Evolutionary conservation across 2,329 filamentous ascomycete genomes (phyloP).

Genomic region (Aspergillus sp.): DNA sequence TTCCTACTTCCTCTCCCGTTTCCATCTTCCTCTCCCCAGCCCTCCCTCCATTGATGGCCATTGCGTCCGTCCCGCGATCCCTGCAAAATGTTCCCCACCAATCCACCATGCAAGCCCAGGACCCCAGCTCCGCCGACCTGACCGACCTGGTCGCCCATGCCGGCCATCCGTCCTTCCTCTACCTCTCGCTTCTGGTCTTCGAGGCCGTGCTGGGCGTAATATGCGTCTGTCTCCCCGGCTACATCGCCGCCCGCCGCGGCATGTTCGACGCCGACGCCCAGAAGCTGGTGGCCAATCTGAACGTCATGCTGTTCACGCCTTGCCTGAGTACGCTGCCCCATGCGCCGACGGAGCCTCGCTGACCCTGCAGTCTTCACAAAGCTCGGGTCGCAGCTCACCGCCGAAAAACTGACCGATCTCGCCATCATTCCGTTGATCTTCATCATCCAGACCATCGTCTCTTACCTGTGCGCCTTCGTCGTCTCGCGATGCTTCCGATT

Average conservation of each 20-base stretch:
- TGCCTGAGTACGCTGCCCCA: constrained; percentile 63
- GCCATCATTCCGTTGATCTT: constrained; percentile 96
- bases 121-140: constrained; percentile 11
- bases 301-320: constrained; percentile 92
- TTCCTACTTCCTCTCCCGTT: too few species aligned
- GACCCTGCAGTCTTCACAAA: constrained; percentile 77
- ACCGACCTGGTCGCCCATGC: constrained; percentile 20
- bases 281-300: constrained; percentile 93
- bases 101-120: constrained; percentile 17
- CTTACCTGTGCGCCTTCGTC: constrained; percentile 63
- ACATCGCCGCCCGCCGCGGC: constrained; percentile 79
- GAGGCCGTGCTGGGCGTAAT: constrained; percentile 93
- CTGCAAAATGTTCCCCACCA: constrained; percentile 29
- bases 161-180: constrained; percentile 40
- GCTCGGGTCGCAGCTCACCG: constrained; percentile 84
- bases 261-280: constrained; percentile 94
- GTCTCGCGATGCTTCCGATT: constrained; percentile 72
- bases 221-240: constrained; percentile 87
- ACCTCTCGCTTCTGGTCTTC: constrained; percentile 75
- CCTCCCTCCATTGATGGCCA: constrained; percentile 22
- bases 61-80: constrained; percentile 42
- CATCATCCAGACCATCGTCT: constrained; percentile 74
- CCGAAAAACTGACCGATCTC: constrained; percentile 79
- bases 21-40: constrained; percentile 3
- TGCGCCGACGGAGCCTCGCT: constrained; percentile 4